Conservation (phyloP, 371 early-diverging fungal genomes). For the Rhizopus delemar region DNA sequence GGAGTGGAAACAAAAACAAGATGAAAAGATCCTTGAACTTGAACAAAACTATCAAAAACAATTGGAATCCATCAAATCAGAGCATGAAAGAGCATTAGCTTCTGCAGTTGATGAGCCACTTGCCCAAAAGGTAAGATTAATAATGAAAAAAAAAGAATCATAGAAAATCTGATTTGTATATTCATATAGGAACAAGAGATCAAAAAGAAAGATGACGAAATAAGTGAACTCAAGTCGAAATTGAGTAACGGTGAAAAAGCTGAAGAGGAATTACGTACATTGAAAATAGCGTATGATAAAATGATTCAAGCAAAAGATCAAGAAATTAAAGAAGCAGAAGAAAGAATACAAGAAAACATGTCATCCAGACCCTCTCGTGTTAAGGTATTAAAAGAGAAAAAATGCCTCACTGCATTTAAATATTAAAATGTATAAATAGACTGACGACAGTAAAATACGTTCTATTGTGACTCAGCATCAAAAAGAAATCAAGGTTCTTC, state of each 20-base stretch:
- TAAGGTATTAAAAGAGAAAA: background rate
- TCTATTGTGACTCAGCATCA: slow-evolving; percentile 44
- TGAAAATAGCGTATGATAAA: slow-evolving; percentile 39
- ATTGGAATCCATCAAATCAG: slow-evolving; percentile 12
- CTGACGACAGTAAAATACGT: slow-evolving; percentile 29
- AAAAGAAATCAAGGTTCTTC: slow-evolving; percentile 45
- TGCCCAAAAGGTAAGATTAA: slow-evolving; percentile 9
- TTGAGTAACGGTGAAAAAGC: slow-evolving; percentile 9
- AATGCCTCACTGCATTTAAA: background rate
- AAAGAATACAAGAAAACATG: slow-evolving; percentile 31
- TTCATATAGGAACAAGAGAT: background rate
- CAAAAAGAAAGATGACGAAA: slow-evolving; percentile 7
- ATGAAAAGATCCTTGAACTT: slow-evolving; percentile 8
- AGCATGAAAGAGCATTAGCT: slow-evolving; percentile 14
- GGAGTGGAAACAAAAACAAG: slow-evolving; percentile 23
- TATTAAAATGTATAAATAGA: slow-evolving; percentile 4
- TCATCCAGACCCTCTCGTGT: background rate
- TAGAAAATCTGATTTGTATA: too few species aligned
- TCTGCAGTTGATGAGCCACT: slow-evolving; percentile 6
- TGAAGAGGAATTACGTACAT: slow-evolving; percentile 22
- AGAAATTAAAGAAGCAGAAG: slow-evolving; percentile 43
- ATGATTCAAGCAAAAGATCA: slow-evolving; percentile 43
- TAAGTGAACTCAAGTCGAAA: slow-evolving; percentile 14
- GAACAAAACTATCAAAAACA: slow-evolving; percentile 16
- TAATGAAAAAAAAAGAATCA: background rate